Base-by-base conservation (phyloP, 306 rosid species). In the Quercus dentata region DNA sequence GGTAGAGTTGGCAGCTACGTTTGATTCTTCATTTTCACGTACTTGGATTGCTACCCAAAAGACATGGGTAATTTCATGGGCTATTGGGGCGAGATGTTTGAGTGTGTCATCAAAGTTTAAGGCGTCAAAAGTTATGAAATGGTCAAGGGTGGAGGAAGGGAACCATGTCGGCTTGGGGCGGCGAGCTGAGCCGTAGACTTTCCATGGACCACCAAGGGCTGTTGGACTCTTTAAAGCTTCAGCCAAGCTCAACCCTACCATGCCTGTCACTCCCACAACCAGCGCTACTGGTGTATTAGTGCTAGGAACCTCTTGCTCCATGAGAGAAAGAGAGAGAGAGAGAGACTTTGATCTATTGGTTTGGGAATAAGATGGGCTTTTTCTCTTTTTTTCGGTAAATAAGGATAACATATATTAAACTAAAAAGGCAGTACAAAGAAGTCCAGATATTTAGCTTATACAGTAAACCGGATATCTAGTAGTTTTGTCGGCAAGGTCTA, bases 161-260 rank as follows among this genome's bases (percentile, higher is more conserved):
- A 85, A 83, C 82, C 88, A 87, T 0, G 4, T 0, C 0, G 82
- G 83, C 2, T 28, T 25, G 7, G 78, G 73, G 0, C 83, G 71
- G 3, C 86, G 84, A 0, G 88, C 83, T 0, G 70, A 71, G 25
- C 88, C 88, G 68, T 77, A 74, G 14, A 87, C 85, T 68, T 74
- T 87, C 90, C 90, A 85, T 4, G 88, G 85, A 28, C 83, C 87
- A 6, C 83, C 88, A 7, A 56, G 82, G 54, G 78, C 74, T 0
- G 20, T 19, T 1, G 87, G 84, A 8, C 63, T 52, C 49, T 57
- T 82, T 2, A 87, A 19, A 54, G 85, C 41, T 63, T 88, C 52
- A 13, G 81, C 83, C 17, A 85, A 13, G 81, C 87, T 83, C 1
- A 85, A 33, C 23, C 87, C 91, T 1, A 80, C 56, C 78, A 87